Evolutionary conservation across 179 eudicot genomes (phyloP).

Genomic region (Nepenthes alata): DNA sequence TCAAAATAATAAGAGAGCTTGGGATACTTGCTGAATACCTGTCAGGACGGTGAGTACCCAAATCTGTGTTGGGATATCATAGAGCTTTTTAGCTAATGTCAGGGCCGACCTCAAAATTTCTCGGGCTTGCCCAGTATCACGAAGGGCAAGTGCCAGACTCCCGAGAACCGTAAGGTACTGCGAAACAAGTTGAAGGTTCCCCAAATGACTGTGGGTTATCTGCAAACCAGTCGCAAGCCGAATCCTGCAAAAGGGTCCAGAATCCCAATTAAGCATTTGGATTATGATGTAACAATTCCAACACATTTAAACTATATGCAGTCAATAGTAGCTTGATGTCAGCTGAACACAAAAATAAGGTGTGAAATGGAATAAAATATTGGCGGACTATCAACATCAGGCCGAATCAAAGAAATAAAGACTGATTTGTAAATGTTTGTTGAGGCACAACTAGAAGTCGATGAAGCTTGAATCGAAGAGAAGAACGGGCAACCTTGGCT

Average conservation of each 20-base stretch:
- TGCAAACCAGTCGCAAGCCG: conserved; percentile 91
- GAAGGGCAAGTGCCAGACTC: conserved; percentile 86
- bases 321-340: too few relatives aligned
- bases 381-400: too few relatives aligned
- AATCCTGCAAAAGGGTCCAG: conserved; percentile 35
- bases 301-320: too few relatives aligned
- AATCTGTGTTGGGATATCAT: conserved; percentile 83
- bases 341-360: too few relatives aligned
- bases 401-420: too few relatives aligned
- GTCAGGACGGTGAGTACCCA: conserved; percentile 86
- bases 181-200: conserved; percentile 95
- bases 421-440: too few relatives aligned
- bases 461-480: too few relatives aligned
- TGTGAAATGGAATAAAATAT: too few relatives aligned
- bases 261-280: not conserved
- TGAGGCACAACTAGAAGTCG: too few relatives aligned
- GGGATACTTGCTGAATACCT: conserved; percentile 22
- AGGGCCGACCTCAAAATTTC: conserved; percentile 90
- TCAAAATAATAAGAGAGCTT: not conserved
- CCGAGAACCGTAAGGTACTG: conserved; percentile 92
- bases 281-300: not conserved
- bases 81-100: conserved; percentile 91
- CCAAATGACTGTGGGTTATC: conserved; percentile 61
- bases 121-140: conserved; percentile 84
- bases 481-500: too few relatives aligned